phyloP scores from a whole-genome alignment of 306 rosid species.

The Alnus glutinosa region DNA sequence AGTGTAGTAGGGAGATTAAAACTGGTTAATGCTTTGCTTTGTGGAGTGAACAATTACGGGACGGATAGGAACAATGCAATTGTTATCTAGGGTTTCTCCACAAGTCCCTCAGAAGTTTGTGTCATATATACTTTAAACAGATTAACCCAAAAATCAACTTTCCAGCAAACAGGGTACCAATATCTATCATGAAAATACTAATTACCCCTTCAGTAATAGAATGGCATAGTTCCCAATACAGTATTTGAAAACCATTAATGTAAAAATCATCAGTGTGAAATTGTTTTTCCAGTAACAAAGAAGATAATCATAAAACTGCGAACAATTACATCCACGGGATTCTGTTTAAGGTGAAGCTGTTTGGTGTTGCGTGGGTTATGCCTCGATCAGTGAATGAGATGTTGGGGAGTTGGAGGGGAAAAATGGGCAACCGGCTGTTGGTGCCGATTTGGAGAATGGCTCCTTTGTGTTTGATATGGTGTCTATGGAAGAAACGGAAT shows the following conservation, averaged over 20 bases:
- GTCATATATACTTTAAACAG: neutral
- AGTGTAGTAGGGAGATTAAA: neutral
- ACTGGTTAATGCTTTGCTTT: neutral
- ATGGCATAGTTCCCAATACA: neutral
- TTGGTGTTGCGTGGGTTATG: too few relatives aligned
- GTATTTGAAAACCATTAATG: too few relatives aligned
- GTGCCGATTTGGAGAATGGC: too few relatives aligned
- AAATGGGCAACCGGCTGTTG: too few relatives aligned
- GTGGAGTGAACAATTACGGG: neutral
- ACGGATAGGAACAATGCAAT: neutral
- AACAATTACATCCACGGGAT: neutral
- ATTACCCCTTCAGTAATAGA: neutral
- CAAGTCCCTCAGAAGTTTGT: neutral
- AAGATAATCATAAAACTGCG: neutral
- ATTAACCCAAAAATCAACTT: neutral
- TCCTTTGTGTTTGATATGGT: too few relatives aligned
- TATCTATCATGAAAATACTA: neutral
- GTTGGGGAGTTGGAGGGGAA: too few relatives aligned
- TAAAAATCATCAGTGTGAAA: neutral
- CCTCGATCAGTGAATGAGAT: too few relatives aligned
- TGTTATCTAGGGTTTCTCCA: neutral
- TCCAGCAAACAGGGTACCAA: neutral
- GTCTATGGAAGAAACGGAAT: too few relatives aligned
- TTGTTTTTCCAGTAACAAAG: neutral
- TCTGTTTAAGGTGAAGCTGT: too few relatives aligned